phyloP scores from a whole-genome alignment of 768 basidiomycete species.

The Suillus subalutaceus region DNA sequence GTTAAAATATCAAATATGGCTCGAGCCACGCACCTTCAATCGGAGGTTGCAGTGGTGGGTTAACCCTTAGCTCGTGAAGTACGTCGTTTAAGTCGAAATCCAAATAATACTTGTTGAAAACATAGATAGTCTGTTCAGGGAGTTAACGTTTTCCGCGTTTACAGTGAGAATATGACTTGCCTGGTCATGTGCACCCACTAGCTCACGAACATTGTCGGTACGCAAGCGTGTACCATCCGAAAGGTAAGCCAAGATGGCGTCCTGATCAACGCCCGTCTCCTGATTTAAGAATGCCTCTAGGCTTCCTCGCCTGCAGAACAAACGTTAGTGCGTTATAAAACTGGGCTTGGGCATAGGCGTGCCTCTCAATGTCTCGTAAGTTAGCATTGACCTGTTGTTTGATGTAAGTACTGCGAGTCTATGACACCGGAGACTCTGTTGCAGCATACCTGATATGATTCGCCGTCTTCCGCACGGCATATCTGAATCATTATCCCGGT shows the following conservation, averaged over 20 bases:
- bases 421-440: not conserved
- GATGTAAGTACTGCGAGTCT: not conserved
- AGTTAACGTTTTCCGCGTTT: conserved; percentile 16
- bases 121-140: conserved; percentile 64
- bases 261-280: conserved; percentile 71
- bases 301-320: conserved; percentile 52
- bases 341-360: conserved; percentile 19
- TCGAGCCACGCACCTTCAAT: conserved; percentile 58
- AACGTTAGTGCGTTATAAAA: conserved; percentile 4
- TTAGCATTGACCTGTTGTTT: conserved; percentile 55
- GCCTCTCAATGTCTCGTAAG: conserved; percentile 80
- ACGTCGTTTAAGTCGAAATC: conserved; percentile 71
- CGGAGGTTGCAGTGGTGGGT: conserved; percentile 65
- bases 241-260: conserved; percentile 74
- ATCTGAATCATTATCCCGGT: conserved; percentile 55
- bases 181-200: conserved; percentile 77
- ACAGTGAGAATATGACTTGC: conserved; percentile 39
- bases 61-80: conserved; percentile 60
- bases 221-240: conserved; percentile 78
- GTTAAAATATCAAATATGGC: not conserved
- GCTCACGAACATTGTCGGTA: conserved; percentile 72
- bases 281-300: conserved; percentile 74
- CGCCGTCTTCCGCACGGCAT: conserved; percentile 67
- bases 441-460: conserved; percentile 55
- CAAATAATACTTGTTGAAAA: conserved; percentile 83